Conservation (phyloP, 2,329 filamentous ascomycete species). For the Raffaelea ambrosiae region DNA sequence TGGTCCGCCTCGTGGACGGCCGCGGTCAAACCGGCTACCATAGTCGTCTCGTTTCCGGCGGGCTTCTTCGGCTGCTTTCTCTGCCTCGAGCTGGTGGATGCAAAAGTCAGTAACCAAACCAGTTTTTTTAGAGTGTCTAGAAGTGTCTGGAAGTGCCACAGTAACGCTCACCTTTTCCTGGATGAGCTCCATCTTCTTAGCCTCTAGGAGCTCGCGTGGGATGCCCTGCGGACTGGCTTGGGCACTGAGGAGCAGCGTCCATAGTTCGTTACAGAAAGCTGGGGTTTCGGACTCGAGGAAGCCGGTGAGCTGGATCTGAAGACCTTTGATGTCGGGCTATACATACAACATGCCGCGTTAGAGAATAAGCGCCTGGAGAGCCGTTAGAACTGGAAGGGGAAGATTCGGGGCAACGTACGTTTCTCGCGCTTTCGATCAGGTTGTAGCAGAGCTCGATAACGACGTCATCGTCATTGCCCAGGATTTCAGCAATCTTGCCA, state of each 20-base stretch:
- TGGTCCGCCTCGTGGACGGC: constrained; percentile 20
- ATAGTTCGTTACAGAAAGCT: constrained; percentile 85
- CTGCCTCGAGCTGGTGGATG: constrained; percentile 60
- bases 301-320: constrained; percentile 90
- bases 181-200: constrained; percentile 90
- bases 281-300: constrained; percentile 91
- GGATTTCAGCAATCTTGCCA: constrained; percentile 73
- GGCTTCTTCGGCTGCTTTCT: constrained; percentile 69
- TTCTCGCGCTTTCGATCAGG: constrained; percentile 63
- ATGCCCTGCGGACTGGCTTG: constrained; percentile 84
- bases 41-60: constrained; percentile 59
- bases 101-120: neutral
- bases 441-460: constrained; percentile 77
- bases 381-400: neutral
- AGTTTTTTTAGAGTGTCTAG: neutral
- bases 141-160: neutral
- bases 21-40: constrained; percentile 50
- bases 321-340: constrained; percentile 88
- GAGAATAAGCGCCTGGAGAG: too few species aligned
- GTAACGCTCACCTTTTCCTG: constrained; percentile 85
- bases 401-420: constrained; percentile 46
- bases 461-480: constrained; percentile 92
- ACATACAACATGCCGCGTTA: too few species aligned
- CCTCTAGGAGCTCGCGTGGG: constrained; percentile 87
- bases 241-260: constrained; percentile 84